Conservation (phyloP, 331 rosid species). For the Arachis monticola region DNA sequence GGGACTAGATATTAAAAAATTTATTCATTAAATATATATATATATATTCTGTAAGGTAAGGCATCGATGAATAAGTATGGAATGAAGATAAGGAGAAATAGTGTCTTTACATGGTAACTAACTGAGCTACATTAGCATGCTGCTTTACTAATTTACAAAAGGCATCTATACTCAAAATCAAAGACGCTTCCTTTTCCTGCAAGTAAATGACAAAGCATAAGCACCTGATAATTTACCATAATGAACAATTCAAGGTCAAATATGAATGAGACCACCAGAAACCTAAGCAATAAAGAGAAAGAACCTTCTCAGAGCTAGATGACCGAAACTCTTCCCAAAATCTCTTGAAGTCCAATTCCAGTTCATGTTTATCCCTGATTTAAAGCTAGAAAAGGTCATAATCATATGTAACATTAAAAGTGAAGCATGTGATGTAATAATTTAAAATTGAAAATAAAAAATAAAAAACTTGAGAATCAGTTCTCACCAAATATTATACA, state of each 20-base stretch:
- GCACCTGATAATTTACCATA: slow-evolving; percentile 27
- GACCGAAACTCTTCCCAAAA: slow-evolving; percentile 99
- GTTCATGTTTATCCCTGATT: slow-evolving; percentile 91
- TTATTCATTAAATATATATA: too few species aligned
- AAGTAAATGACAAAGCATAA: slow-evolving; percentile 45
- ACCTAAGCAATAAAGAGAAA: slow-evolving; percentile 36
- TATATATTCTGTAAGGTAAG: slow-evolving; percentile 23
- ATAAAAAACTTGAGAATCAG: background rate
- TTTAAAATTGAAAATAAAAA: background rate
- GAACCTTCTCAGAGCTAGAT: slow-evolving; percentile 99
- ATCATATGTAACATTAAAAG: slow-evolving; percentile 30
- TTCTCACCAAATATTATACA: slow-evolving; percentile 14
- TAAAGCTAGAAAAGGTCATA: slow-evolving; percentile 40
- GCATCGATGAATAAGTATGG: slow-evolving; percentile 19
- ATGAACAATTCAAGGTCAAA: slow-evolving; percentile 25
- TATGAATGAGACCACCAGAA: slow-evolving; percentile 32
- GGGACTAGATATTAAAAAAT: too few species aligned
- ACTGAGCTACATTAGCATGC: slow-evolving; percentile 85
- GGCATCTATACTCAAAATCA: slow-evolving; percentile 86
- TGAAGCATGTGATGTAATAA: slow-evolving; percentile 12
- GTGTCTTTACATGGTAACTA: slow-evolving; percentile 84
- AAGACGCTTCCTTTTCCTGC: slow-evolving; percentile 99
- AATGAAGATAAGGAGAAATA: slow-evolving; percentile 41
- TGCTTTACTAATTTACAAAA: slow-evolving; percentile 99
- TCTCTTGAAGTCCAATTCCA: slow-evolving; percentile 99